These are phyloP conservation scores for Cercospora zeae-maydis DNA, from an alignment of 2,329 filamentous ascomycete species.

Conservation along the genomic window DNA sequence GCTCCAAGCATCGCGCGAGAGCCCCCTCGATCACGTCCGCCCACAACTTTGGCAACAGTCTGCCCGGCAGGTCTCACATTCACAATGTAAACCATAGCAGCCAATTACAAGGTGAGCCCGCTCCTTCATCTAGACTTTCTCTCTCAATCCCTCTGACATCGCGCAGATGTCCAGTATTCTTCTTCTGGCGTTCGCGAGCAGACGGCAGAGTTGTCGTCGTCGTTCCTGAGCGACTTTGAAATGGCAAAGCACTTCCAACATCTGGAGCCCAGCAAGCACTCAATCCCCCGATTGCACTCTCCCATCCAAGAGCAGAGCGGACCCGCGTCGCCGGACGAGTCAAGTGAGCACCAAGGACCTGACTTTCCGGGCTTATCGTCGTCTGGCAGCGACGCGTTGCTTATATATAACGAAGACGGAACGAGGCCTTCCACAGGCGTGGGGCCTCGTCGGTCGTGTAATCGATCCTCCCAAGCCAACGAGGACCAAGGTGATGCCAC, in stretches of 20 bases:
- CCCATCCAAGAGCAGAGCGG: conserved; percentile 37
- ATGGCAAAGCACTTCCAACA: conserved; percentile 26
- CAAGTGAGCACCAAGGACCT: conserved; percentile 3
- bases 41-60: conserved; percentile 21
- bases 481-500: conserved; percentile 25
- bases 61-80: conserved; percentile 38
- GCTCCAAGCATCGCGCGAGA: conserved; percentile 8
- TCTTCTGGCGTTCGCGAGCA: conserved; percentile 39
- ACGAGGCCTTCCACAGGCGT: not conserved
- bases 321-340: conserved; percentile 31
- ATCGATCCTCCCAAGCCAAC: conserved; percentile 29
- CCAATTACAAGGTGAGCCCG: conserved; percentile 13
- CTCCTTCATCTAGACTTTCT: conserved; percentile 7
- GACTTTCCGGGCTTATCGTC: conserved; percentile 5
- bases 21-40: conserved; percentile 16
- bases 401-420: conserved; percentile 16
- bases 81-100: conserved; percentile 32
- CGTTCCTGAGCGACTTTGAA: conserved; percentile 37
- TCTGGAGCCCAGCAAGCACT: conserved; percentile 19
- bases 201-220: conserved; percentile 39
- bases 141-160: not conserved
- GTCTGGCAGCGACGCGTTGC: conserved; percentile 14
- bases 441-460: conserved; percentile 1
- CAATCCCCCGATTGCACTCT: conserved; percentile 10
- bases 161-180: conserved; percentile 45